Evolutionary conservation across 768 basidiomycete genomes (phyloP), one percentile per base, ranked within the genome.

Genomic region (Rhodotorula kratochvilovae): DNA sequence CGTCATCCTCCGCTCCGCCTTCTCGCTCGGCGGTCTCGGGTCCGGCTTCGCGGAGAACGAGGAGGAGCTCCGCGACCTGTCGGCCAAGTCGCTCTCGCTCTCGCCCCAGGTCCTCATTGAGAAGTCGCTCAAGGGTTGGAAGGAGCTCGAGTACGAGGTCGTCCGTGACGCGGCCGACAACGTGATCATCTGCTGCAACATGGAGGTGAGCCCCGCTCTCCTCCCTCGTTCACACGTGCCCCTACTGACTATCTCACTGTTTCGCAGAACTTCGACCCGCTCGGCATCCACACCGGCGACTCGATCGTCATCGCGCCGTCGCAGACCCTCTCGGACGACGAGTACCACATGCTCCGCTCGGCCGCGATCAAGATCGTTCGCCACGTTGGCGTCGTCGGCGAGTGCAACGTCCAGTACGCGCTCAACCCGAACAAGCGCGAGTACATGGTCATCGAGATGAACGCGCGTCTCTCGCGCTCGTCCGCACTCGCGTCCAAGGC

Each of bases 231-330:
- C 12, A 7, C 5, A 33, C 31, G 16, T 1, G 19, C 53, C 10
- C 6, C 25, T 55, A 29, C 68, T 64, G 42, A 67, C 54, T 17
- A 0, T 8, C 42, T 33, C 27, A 15, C 23, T 19, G 68, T 59
- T 42, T 75, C 79, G 80, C 81, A 97, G 83, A 98, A 99, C 83
- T 99, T 99, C 76, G 96, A 99, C 79, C 96, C 96, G 48, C 89
- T 98, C 70, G 96, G 96, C 74, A 98, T 92, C 33, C 96, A 99
- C 81, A 99, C 96, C 29, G 96, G 96, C 76, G 96, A 98, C 81
- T 98, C 96, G 21, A 99, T 99, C 79, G 96, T 99, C 78, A 93
- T 98, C 54, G 96, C 96, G 6, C 96, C 96, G 2, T 97, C 94
- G 7, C 96, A 99, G 81, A 98, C 96, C 0, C 83, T 99, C 29